A percentile compares a stretch with the other conserved stretches of the same genome.
Evolutionary conservation across 495 filamentous ascomycete species (phyloP).

Genomic region (Astrocystis sublimbata): DNA sequence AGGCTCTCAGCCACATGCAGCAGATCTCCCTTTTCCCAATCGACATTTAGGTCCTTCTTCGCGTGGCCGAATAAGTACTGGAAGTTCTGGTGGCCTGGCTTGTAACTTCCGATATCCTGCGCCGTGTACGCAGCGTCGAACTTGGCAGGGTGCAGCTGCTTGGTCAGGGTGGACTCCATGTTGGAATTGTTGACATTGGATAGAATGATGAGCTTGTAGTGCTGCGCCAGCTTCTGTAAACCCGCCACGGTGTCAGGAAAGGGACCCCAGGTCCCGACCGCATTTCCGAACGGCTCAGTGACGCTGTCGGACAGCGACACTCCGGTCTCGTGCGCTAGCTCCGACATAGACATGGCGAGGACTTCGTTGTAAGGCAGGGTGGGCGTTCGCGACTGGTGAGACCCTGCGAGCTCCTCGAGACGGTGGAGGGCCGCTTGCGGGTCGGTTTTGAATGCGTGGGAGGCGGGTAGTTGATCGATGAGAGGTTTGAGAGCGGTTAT

Average conservation of each 20-base stretch:
- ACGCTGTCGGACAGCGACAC: conserved; percentile 36
- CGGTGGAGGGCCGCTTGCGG: conserved; percentile 32
- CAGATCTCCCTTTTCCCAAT: conserved; percentile 53
- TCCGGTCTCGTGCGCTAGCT: conserved; percentile 43
- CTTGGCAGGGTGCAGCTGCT: conserved; percentile 38
- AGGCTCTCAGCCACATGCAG: conserved; percentile 71
- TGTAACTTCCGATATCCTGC: conserved; percentile 73
- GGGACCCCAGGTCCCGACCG: conserved; percentile 61
- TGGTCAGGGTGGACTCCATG: conserved; percentile 55
- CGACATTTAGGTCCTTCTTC: conserved; percentile 55
- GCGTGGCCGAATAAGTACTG: conserved; percentile 60
- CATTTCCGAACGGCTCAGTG: conserved; percentile 51
- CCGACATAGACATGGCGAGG: conserved; percentile 51
- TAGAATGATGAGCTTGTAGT: conserved; percentile 70
- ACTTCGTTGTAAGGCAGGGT: conserved; percentile 59
- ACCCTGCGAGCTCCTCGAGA: conserved; percentile 32
- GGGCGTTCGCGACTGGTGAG: conserved; percentile 52
- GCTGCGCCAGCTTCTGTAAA: conserved; percentile 51
- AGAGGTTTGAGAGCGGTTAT: conserved; percentile 38
- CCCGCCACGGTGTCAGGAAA: conserved; percentile 67
- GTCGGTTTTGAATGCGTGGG: conserved; percentile 45
- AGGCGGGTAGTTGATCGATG: conserved; percentile 40
- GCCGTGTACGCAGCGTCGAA: conserved; percentile 77
- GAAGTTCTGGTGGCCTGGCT: conserved; percentile 69
- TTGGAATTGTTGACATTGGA: conserved; percentile 70